Evolutionary conservation across 176 grass and related monocot species (phyloP), one percentile per base, ranked within the genome.

Genomic region (Microstegium vimineum): DNA sequence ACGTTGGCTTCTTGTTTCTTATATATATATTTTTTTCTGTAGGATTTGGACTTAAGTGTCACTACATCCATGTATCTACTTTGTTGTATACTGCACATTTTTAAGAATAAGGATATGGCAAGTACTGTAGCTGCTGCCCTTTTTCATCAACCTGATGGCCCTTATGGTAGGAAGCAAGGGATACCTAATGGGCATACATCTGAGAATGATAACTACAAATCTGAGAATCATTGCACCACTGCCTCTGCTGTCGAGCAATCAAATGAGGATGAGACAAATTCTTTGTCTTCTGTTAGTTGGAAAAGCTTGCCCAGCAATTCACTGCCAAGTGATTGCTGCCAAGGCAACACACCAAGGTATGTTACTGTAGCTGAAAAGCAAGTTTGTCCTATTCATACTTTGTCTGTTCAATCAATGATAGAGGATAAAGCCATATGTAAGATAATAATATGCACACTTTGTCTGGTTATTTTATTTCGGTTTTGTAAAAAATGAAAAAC

Each of bases 11-110:
- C n/a, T 75, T 83, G 38, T 61, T 71, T 47, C 41, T 43, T 83
- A 68, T 67, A 36, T 62, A 42, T 81, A 54, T n/a, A 75, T 72
- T 82, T 88, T 17, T n/a, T 61, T 27, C 49, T 88, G 46, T 86
- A 99, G 97, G 93, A 90, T 67, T 86, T 88, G 81, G 73, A 73
- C 74, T 81, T 96, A 90, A 87, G 89, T 78, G 90, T 90, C 60
- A 85, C 85, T 83, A 99, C 97, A 79, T 87, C 97, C 65, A 87
- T 99, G 75, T 95, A 90, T 83, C 76, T 99, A 62, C 93, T 99
- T 76, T 99, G 91, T 67, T 96, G 93, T 82, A 93, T 99, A 79
- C 88, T 99, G 31, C 97, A 99, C 69, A 94, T 96, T 80, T 99
- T 99, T 81, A 99, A 99, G 77, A 93, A 85, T 83, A 99, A 96